Evolutionary conservation across 116 monocot genomes (phyloP), one percentile per base, ranked within the genome.

Genomic region (Cymodocea nodosa): DNA sequence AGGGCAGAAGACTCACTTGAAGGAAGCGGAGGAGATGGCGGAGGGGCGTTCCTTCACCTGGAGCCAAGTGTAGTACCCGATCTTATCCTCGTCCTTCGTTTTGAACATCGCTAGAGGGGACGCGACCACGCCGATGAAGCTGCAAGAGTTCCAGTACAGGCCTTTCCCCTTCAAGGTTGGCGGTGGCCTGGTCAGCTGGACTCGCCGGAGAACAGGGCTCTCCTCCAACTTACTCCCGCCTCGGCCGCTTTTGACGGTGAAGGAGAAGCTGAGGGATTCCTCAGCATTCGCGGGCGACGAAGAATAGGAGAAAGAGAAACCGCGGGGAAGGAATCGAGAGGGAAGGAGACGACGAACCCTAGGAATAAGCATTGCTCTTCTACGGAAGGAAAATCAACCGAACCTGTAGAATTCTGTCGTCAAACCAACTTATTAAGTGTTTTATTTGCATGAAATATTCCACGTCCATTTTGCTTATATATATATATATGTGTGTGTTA

Each of bases 81-180:
- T 22, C 4, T 23, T 8, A 15, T 17, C 34, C 50, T 66, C 8
- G 10, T 48, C 5, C 2, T 13, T 18, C 8, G 20, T 39, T 55
- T 15, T 50, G 51, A 23, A 67, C 4, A 25, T n/a, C 67, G 51
- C 71, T 53, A 77, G 68, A 3, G 76, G 81, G 6, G 50, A 23
- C 14, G 23, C 52, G 37, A 89, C 56, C 18, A 69, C 66, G 22
- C 89, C 89, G 59, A 85, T 83, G 66, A 85, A 80, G 76, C 78
- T 78, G 81, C 85, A 89, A 49, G 66, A 72, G 50, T 83, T 85
- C 40, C 23, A 10, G 51, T 0, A 61, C 61, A 62, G 11, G 2
- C 30, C 0, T 15, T 18, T 4, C 30, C 0, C n/a, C 40, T 3
- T 66, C 68, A 74, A 68, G 3, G 59, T 66, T 24, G 70, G 37